phyloP scores from a whole-genome alignment of 345 rosid genomes.

The Triadica sebifera region DNA sequence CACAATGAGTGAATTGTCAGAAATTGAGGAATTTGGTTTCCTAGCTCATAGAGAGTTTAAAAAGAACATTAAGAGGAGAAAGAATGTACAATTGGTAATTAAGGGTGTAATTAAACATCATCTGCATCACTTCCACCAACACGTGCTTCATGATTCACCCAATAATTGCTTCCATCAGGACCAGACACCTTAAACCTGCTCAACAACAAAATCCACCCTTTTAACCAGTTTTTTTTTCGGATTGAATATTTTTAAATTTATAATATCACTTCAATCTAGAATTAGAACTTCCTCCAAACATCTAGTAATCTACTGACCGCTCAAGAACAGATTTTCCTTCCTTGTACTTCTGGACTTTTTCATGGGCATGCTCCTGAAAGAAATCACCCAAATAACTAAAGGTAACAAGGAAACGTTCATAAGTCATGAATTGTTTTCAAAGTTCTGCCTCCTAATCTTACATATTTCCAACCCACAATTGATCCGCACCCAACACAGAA shows the following conservation, averaged over 20 bases:
- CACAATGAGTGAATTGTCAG: constrained; percentile 12
- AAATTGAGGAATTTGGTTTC: constrained; percentile 16
- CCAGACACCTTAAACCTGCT: constrained; percentile 85
- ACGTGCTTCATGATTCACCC: constrained; percentile 67
- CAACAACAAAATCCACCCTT: constrained; percentile 29
- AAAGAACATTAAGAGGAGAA: constrained; percentile 15
- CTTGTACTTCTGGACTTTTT: constrained; percentile 90
- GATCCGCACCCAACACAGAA: constrained; percentile 98
- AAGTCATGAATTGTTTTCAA: constrained; percentile 11
- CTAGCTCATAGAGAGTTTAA: constrained; percentile 29
- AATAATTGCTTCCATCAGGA: constrained; percentile 86
- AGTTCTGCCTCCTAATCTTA: constrained; percentile 42
- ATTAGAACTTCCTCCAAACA: constrained; percentile 4
- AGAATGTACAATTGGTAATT: constrained; percentile 49
- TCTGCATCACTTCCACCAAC: constrained; percentile 90
- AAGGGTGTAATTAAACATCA: constrained; percentile 51
- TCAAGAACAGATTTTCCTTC: constrained; percentile 97
- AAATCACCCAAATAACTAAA: constrained; percentile 30
- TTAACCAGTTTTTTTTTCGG: neutral
- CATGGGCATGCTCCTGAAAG: constrained; percentile 86
- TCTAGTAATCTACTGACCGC: constrained; percentile 57
- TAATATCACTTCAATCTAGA: constrained; percentile 12
- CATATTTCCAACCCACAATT: constrained; percentile 95
- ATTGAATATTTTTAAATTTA: neutral
- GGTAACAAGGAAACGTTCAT: constrained; percentile 13